Evolutionary conservation across 2,329 filamentous ascomycete species (phyloP), one percentile per base, ranked within the genome.

Genomic region (Sclerotinia borealis): DNA sequence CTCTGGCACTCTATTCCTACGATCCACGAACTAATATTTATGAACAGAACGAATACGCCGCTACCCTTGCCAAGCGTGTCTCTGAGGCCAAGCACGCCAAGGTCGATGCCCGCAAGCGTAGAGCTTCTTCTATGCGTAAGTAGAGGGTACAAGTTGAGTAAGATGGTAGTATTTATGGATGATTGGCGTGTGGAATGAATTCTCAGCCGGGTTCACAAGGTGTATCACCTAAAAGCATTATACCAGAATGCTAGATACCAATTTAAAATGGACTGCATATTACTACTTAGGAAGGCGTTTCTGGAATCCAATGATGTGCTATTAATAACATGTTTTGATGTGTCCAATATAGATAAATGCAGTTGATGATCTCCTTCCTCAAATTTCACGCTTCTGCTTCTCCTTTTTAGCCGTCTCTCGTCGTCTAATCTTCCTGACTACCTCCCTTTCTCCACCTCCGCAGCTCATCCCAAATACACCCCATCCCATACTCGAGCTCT

Each of bases 11-110:
- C 5, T 22, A 39, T 10, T 51, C 7, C 3, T 1, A 15, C 1
- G 13, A 41, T 7, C 2, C 8, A 10, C 2, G 6, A 17, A 11
- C 27, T 59, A 52, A 51, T 36, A 17, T 3, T 8, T 17, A 11
- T 25, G 9, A 19, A 5, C 74, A 98, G 93, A 93, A 91, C 84
- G 95, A 99, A 83, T 99, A 99, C 82, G 89, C 93, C 75, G 88
- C 93, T 82, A 81, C 98, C 80, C 87, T 99, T 70, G 92, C 95
- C 84, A 96, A 95, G 90, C 95, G 95, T 83, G 91, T 98, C 76
- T 84, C 87, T 78, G 95, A 99, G 85, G 90, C 92, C 84, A 96
- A 97, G 87, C 84, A 90, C 78, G 88, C 89, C 82, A 93, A 95
- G 85, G 88, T 88, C 75, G 93, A 98, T 83, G 83, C 89, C 80